Base-by-base conservation (phyloP, 2,329 filamentous ascomycete species). In the Stachybotrys echinatus region DNA sequence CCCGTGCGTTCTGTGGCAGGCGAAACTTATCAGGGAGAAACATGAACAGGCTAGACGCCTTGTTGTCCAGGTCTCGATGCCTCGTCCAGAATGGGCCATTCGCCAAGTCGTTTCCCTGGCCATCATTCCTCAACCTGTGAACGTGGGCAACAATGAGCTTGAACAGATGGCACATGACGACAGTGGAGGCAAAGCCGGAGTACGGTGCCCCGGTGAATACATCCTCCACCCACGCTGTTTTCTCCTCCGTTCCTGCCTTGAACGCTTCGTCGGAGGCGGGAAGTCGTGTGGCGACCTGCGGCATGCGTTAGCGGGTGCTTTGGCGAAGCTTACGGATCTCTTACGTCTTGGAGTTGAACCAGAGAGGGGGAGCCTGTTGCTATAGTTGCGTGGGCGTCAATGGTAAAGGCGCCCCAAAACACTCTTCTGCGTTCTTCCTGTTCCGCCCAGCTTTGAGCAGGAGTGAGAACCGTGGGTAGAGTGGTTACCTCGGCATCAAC, bases 331-430 rank as follows among this genome's bases (percentile, higher is more conserved):
- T 10, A 14, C 27, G 27, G 3, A 34, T 34, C 27, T 34, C 68
- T 58, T 58, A 78, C 80, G 54, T 95, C 89, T 61, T 75, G 74
- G 51, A 89, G 79, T 54, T 95, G 85, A 40, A 96, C 84, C 22
- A 84, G 73, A 73, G 89, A 86, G 0, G 92, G 89, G 92, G 92
- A 96, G 3, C 92, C 92, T 4, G 91, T 95, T 12, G 89, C 90
- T 47, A 95, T 88, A 59, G 87, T 90, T 3, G 89, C 86, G 68
- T 95, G 95, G 22, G 88, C 81, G 65, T 96, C 92, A 40, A 88
- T 78, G 56, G 85, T 87, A 61, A 92, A 96, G 1, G 84, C 79
- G 55, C 85, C 81, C 92, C 92, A 96, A 58, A 96, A 95, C 0
- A 88, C 85, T 56, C 92, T 79, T 51, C 92, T 79, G 47, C 92